phyloP scores from a whole-genome alignment of 306 rosid genomes.

The Inga laurina region DNA sequence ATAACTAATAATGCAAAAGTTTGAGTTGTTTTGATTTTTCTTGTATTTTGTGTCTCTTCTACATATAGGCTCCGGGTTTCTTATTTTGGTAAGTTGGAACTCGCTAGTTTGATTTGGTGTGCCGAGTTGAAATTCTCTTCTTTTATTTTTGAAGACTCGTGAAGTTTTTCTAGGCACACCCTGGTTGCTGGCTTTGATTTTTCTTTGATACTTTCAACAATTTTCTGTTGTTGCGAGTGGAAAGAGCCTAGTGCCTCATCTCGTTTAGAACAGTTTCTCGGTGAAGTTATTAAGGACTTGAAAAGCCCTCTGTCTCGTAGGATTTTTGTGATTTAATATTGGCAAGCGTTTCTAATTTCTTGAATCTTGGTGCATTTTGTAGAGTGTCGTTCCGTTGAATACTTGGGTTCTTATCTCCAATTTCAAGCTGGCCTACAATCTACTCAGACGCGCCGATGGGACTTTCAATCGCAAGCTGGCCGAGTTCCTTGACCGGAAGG shows the following conservation, averaged over 20 bases:
- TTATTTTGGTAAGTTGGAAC: conserved; percentile 51
- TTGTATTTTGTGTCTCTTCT: conserved; percentile 36
- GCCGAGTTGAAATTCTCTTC: conserved; percentile 6
- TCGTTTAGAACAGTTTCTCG: not conserved
- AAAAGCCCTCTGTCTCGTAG: not conserved
- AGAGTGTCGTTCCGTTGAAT: conserved; percentile 91
- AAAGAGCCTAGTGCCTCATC: not conserved
- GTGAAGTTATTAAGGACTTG: not conserved
- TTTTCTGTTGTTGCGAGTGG: conserved; percentile 6
- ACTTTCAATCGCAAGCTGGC: conserved; percentile 83
- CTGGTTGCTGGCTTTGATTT: not conserved
- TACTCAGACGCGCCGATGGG: conserved; percentile 86
- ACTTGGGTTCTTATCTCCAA: conserved; percentile 96
- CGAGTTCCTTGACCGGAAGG: conserved; percentile 88
- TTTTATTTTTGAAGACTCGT: conserved; percentile 30
- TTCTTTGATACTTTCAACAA: conserved; percentile 1
- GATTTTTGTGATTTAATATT: conserved; percentile 8
- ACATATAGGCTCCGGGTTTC: conserved; percentile 40
- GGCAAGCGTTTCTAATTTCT: conserved; percentile 24
- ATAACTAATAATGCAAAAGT: conserved; percentile 28
- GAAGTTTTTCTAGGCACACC: not conserved
- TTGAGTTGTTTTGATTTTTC: conserved; percentile 32
- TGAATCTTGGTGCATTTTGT: conserved; percentile 25
- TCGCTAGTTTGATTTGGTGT: conserved; percentile 39
- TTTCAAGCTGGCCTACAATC: conserved; percentile 89